These are phyloP conservation scores for Pseudogymnoascus sp. DNA, from an alignment of 2,329 filamentous ascomycete species.

Conservation along the genomic window DNA sequence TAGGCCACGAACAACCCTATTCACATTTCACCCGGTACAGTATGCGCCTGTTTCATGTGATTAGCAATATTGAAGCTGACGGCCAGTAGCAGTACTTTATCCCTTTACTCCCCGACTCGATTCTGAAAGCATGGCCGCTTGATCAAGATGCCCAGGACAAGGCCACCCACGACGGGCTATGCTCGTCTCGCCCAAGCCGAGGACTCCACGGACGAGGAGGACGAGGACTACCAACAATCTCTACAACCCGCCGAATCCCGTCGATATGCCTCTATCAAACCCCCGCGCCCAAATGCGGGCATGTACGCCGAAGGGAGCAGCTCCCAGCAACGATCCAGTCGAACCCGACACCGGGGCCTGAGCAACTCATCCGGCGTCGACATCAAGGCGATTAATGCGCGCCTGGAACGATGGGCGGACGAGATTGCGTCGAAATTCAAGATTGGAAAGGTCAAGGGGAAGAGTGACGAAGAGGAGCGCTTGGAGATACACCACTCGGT, in stretches of 20 bases:
- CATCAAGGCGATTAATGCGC: constrained; percentile 94
- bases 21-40: constrained; percentile 1
- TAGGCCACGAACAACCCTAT: neutral
- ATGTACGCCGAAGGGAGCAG: constrained; percentile 42
- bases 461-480: constrained; percentile 69
- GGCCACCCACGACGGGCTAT: constrained; percentile 70
- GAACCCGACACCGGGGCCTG: constrained; percentile 44
- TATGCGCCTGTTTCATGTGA: neutral
- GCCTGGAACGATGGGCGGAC: constrained; percentile 92
- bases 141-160: constrained; percentile 24
- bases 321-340: constrained; percentile 33
- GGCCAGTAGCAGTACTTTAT: neutral
- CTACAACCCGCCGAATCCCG: constrained; percentile 48
- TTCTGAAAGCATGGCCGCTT: neutral
- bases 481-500: constrained; percentile 97
- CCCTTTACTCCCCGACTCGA: neutral
- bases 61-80: neutral
- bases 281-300: constrained; percentile 52
- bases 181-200: constrained; percentile 78
- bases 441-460: constrained; percentile 67
- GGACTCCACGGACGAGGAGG: constrained; percentile 63
- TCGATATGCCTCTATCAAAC: constrained; percentile 56
- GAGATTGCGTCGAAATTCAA: constrained; percentile 98
- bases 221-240: constrained; percentile 51
- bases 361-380: constrained; percentile 84